Base-by-base conservation (phyloP, 169 alveolate species). In the Cystoisospora suis region DNA sequence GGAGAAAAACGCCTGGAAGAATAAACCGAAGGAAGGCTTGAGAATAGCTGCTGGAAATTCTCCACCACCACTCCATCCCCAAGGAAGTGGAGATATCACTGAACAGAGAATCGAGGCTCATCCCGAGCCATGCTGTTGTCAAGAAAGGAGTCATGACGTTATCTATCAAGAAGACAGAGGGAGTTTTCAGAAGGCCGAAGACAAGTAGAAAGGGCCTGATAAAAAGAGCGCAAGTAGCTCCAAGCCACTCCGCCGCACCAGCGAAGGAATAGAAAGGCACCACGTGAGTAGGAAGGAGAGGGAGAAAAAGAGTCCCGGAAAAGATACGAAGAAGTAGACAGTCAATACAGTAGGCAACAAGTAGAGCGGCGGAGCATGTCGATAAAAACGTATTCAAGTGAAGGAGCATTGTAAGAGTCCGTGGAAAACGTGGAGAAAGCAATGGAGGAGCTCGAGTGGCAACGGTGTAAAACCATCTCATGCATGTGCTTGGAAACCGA, bases 311-410 rank as follows among this genome's bases (percentile, higher is more conserved):
- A 20, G 81, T 83, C 61, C 72, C 56, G 61, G 79, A 65, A 20
- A 83, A 44, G 46, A 56, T 61, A n/a, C 81, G 56, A 59, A 83
- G 89, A 23, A 83, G 56, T 45, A 83, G 58, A 29, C 79, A 65
- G 34, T 83, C 89, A 80, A 83, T 38, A 29, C 89, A 83, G 77
- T 83, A 83, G 15, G 89, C 79, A 53, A 83, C 89, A 23, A 83
- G 81, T 20, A 83, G 89, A 40, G 89, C 89, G 17, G 89, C 89
- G 1, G 89, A 83, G 36, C 79, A 83, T 1, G 89, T 65, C 17
- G 81, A 56, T 6, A 83, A 44, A 38, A 83, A 83, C n/a, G 89
- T 49, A 36, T 83, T 83, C 47, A 59, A 17, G 45, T 83, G 72
- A 29, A 83, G 80, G 45, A 83, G 79, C 56, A 56, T 42, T 59